Evolutionary conservation across 164 flowering plant genomes (phyloP).

Genomic region (Protea cynaroides): DNA sequence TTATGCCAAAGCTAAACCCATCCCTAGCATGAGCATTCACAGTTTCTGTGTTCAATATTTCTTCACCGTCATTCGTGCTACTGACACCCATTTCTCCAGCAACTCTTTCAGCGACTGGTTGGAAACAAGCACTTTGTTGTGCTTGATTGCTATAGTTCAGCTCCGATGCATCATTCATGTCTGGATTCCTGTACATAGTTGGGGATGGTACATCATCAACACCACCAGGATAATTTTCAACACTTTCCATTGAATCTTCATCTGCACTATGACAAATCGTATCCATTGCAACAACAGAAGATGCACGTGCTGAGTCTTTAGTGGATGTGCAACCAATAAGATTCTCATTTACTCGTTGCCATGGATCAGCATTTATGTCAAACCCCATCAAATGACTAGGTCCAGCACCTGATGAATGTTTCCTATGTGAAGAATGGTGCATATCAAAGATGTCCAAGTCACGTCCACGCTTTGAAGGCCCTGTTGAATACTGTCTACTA

Average conservation of each 20-base stretch:
- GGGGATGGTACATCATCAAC: constrained; percentile 74
- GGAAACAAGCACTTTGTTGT: constrained; percentile 82
- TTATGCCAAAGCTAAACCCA: constrained; percentile 81
- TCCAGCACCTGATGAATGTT: constrained; percentile 79
- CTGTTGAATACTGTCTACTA: constrained; percentile 61
- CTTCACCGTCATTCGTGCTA: constrained; percentile 89
- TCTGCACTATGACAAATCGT: constrained; percentile 60
- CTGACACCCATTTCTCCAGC: constrained; percentile 76
- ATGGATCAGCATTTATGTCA: constrained; percentile 43
- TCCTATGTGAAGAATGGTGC: constrained; percentile 39
- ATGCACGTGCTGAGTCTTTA: constrained; percentile 83
- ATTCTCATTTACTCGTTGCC: constrained; percentile 47
- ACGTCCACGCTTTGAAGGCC: constrained; percentile 87
- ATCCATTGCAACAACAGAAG: constrained; percentile 98
- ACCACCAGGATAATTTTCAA: constrained; percentile 87
- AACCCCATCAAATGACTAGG: constrained; percentile 68
- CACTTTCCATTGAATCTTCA: constrained; percentile 94
- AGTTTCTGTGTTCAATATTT: constrained; percentile 72
- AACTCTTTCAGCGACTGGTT: constrained; percentile 49
- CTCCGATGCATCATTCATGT: constrained; percentile 73
- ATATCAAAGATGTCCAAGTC: constrained; percentile 49
- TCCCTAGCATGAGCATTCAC: constrained; percentile 63
- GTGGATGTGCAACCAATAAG: constrained; percentile 37
- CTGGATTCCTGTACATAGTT: constrained; percentile 40
- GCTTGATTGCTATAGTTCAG: constrained; percentile 82